Percentiles rank a stretch among this genome's conserved stretches.
phyloP scores from a whole-genome alignment of 2,329 filamentous ascomycete species.

The Penicillium digitatum region DNA sequence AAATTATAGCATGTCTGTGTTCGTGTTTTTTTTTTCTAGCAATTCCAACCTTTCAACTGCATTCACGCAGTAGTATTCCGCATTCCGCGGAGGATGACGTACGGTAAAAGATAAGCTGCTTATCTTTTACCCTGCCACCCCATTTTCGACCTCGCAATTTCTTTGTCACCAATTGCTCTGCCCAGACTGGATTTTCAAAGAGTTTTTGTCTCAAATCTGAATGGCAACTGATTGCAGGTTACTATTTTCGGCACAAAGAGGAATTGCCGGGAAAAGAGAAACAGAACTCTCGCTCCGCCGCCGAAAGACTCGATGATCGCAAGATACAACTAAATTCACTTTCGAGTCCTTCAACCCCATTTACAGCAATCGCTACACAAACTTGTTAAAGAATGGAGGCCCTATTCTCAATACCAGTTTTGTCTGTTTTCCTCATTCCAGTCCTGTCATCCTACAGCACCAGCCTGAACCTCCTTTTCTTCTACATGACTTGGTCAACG shows the following conservation, averaged over 20 bases:
- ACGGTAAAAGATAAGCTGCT: slow-evolving; percentile 19
- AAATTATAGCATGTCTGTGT: not conserved
- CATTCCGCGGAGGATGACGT: slow-evolving; percentile 18
- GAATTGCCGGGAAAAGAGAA: not conserved
- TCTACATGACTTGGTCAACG: slow-evolving; percentile 86
- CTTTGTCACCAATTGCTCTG: not conserved
- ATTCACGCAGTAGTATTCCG: not conserved
- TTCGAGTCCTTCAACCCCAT: not conserved
- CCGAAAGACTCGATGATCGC: slow-evolving; percentile 1
- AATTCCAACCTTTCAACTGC: not conserved
- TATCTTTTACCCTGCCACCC: slow-evolving; percentile 13
- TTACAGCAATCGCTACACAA: not conserved
- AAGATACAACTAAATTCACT: slow-evolving; percentile 1
- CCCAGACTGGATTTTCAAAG: not conserved
- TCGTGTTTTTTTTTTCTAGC: not conserved
- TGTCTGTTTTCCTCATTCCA: slow-evolving; percentile 30
- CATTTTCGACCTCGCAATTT: slow-evolving; percentile 9
- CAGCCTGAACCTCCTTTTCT: slow-evolving; percentile 79
- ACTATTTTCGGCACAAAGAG: slow-evolving; percentile 1
- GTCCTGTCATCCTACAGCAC: slow-evolving; percentile 65
- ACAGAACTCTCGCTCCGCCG: slow-evolving; percentile 1
- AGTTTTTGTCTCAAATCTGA: not conserved
- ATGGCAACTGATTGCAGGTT: not conserved
- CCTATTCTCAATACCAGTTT: slow-evolving; percentile 29
- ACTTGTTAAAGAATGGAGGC: slow-evolving; percentile 51